Base-by-base conservation (phyloP, 2,329 filamentous ascomycete genomes). In the Bipolaris oryzae region DNA sequence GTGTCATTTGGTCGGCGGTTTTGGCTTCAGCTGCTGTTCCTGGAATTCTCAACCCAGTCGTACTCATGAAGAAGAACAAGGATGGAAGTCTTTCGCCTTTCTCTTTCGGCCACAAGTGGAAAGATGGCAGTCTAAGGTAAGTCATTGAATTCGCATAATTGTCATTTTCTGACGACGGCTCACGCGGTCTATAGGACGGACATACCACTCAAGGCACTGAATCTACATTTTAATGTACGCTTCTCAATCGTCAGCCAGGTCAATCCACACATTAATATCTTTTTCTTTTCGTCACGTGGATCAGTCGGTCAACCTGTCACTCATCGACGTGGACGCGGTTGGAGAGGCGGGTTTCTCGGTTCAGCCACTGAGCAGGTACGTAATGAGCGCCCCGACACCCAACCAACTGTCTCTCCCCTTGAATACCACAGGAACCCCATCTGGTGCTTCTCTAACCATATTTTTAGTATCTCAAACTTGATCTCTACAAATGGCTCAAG, bases 41-140 rank as follows among this genome's bases (percentile, higher is more conserved):
- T 0, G 95, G 95, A 1, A 98, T 99, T 55, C 80, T 98, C 34
- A 98, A 98, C 71, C 95, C 95, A 0, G 91, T 96, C 2, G 94
- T 99, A 1, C 86, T 99, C 7, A 91, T 96, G 88, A 87, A 87
- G 82, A 96, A 96, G 79, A 90, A 85, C 50, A 82, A 83, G 16
- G 85, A 92, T 57, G 93, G 92, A 1, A 87, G 82, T 2, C 81
- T 99, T 3, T 86, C 87, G 0, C 95, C 95, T 0, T 99, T 96
- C 76, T 96, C 91, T 0, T 99, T 99, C 72, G 95, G 95, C 0
- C 93, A 98, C 81, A 98, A 98, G 78, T 99, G 95, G 95, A 99
- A 99, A 77, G 95, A 99, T 74, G 95, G 95, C 50, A 95, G 90
- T 66, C 79, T 99, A 52, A 86, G 48, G 48, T 50, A 50, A 28